These are phyloP conservation scores for Groenewaldozyma tartarivorans DNA, from an alignment of 805 yeast species.

Conservation along the genomic window DNA sequence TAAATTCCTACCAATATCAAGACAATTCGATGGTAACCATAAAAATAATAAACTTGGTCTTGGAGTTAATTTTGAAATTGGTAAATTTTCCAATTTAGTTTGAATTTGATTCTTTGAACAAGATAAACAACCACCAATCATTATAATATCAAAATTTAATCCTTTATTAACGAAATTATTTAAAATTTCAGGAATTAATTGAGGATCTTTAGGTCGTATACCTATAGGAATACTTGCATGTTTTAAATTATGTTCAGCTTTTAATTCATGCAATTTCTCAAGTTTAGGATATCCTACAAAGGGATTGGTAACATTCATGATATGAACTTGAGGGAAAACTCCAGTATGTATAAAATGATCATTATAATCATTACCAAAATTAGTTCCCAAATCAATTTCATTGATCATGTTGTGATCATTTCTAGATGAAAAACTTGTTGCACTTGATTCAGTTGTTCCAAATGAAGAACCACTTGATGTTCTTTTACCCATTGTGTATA, in stretches of 20 bases:
- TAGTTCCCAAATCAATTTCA: conserved; percentile 11
- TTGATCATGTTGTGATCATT: no score
- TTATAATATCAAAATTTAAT: conserved; percentile 70
- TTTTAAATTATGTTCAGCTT: conserved; percentile 44
- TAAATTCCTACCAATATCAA: conserved; percentile 45
- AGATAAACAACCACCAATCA: conserved; percentile 81
- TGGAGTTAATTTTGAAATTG: conserved; percentile 63
- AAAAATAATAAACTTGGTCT: conserved; percentile 80
- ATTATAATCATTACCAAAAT: conserved; percentile 62
- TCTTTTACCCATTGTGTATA: not conserved
- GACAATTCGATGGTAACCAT: conserved; percentile 76
- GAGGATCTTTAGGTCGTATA: conserved; percentile 36
- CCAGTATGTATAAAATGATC: conserved; percentile 59
- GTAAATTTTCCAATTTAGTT: conserved; percentile 42
- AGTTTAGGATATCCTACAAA: conserved; percentile 83
- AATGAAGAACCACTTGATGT: no score
- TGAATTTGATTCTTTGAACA: conserved; percentile 46
- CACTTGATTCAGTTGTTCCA: no score
- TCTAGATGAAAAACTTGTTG: no score
- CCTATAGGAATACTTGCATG: conserved; percentile 62
- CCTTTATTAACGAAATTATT: conserved; percentile 52
- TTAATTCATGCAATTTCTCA: conserved; percentile 56
- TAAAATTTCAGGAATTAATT: conserved; percentile 47
- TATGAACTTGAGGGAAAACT: conserved; percentile 49
- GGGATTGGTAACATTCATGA: conserved; percentile 57